Percentiles rank a stretch among this genome's conserved stretches.
These are phyloP conservation scores for Kodamaea laetipori DNA, from an alignment of 805 yeast species.

Conservation along the genomic window DNA sequence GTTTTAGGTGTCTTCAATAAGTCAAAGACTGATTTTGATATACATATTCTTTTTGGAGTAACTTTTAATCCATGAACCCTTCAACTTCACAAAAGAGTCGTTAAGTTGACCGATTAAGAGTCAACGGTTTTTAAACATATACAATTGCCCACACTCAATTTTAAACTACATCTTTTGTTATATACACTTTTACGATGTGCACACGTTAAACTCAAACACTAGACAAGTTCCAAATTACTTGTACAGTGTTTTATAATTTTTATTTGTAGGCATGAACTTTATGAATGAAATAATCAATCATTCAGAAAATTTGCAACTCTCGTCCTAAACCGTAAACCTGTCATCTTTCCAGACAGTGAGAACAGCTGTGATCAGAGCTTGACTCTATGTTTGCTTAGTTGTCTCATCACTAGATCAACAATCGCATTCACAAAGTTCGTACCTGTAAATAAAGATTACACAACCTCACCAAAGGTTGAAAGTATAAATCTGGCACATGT, in stretches of 20 bases:
- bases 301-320: constrained; percentile 55
- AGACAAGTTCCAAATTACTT: not conserved
- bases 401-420: constrained; percentile 61
- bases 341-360: constrained; percentile 51
- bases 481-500: constrained; percentile 55
- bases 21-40: too few species aligned
- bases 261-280: constrained; percentile 5
- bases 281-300: constrained; percentile 1
- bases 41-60: too few species aligned
- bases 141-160: too few species aligned
- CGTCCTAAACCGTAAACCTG: constrained; percentile 54
- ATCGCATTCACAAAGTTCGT: constrained; percentile 15
- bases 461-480: constrained; percentile 25
- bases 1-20: too few species aligned
- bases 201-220: too few species aligned
- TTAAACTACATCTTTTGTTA: too few species aligned
- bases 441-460: constrained; percentile 23
- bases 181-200: too few species aligned
- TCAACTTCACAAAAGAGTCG: too few species aligned
- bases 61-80: too few species aligned
- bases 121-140: too few species aligned
- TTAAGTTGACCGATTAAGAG: too few species aligned
- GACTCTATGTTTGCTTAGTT: constrained; percentile 83
- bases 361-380: constrained; percentile 69
- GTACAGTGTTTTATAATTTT: not conserved